Evolutionary conservation across 2,329 filamentous ascomycete species (phyloP).

Genomic region (Ophiostoma perfectum): DNA sequence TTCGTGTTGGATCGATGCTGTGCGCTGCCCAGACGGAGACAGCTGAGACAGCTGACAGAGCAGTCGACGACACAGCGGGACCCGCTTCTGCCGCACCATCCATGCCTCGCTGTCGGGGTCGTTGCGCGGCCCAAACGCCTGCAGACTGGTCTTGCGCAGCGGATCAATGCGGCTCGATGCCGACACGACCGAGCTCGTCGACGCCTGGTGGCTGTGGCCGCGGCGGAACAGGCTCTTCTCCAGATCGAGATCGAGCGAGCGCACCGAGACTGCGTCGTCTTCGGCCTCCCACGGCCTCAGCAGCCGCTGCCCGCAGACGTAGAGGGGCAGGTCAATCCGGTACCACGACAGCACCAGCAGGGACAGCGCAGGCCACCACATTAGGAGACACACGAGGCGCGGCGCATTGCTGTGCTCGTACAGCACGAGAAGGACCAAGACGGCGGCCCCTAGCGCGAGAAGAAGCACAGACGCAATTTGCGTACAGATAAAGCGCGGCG

Average conservation of each 20-base stretch:
- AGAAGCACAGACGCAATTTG: slow-evolving; percentile 27
- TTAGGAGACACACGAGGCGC: slow-evolving; percentile 31
- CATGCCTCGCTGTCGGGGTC: slow-evolving; percentile 33
- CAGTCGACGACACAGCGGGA: slow-evolving; percentile 21
- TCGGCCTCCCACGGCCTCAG: slow-evolving; percentile 38
- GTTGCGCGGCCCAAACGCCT: slow-evolving; percentile 36
- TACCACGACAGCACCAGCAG: slow-evolving; percentile 30
- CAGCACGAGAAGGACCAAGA: slow-evolving; percentile 29
- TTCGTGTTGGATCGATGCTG: slow-evolving; percentile 32
- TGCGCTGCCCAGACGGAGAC: slow-evolving; percentile 23
- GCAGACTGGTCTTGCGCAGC: slow-evolving; percentile 31
- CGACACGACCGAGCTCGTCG: background rate
- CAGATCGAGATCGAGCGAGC: background rate
- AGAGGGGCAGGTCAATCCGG: slow-evolving; percentile 31
- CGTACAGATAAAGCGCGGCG: background rate
- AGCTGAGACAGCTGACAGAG: background rate
- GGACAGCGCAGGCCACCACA: slow-evolving; percentile 36
- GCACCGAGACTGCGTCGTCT: slow-evolving; percentile 4
- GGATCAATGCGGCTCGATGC: slow-evolving; percentile 26
- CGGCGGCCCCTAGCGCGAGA: slow-evolving; percentile 29
- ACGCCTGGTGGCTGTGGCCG: background rate
- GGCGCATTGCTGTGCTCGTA: slow-evolving; percentile 17
- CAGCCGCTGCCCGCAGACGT: slow-evolving; percentile 32
- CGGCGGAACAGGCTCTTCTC: slow-evolving; percentile 19
- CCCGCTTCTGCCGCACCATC: slow-evolving; percentile 30